Conservation (phyloP, 148 eudicot species). For the Heliamphora exappendiculata region DNA sequence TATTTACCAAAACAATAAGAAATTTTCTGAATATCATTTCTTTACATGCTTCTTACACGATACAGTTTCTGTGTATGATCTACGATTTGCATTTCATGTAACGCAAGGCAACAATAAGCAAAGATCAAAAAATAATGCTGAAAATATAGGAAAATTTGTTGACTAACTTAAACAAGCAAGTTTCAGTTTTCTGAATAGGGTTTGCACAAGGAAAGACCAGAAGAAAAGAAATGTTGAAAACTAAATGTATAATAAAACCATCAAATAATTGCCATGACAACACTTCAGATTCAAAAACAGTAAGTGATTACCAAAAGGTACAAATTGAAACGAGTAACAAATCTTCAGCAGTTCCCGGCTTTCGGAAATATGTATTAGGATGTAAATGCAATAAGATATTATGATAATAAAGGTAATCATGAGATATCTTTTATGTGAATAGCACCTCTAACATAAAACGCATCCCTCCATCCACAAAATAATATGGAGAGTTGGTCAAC, state of each 20-base stretch:
- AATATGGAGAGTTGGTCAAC: slow-evolving; percentile 92
- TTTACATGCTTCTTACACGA: background rate
- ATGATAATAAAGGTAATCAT: background rate
- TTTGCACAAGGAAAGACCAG: background rate
- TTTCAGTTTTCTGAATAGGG: background rate
- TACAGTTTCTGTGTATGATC: background rate
- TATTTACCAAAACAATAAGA: background rate
- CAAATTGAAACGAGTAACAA: background rate
- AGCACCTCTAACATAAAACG: slow-evolving; percentile 86
- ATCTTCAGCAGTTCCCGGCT: slow-evolving; percentile 6
- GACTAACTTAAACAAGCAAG: background rate
- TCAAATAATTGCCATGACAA: background rate
- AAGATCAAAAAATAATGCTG: background rate
- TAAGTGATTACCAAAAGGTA: background rate
- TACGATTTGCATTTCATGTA: slow-evolving; percentile 2
- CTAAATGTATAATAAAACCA: background rate
- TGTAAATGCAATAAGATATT: background rate
- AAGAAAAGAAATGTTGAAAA: background rate
- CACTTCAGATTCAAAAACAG: background rate
- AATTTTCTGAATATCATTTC: background rate
- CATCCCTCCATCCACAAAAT: slow-evolving; percentile 99
- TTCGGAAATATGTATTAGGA: slow-evolving; percentile 5
- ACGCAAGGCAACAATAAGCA: background rate
- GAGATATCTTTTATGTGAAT: background rate
- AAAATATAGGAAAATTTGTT: background rate